These are phyloP conservation scores for Camelina sativa DNA, from an alignment of 345 rosid genomes.

Conservation along the genomic window DNA sequence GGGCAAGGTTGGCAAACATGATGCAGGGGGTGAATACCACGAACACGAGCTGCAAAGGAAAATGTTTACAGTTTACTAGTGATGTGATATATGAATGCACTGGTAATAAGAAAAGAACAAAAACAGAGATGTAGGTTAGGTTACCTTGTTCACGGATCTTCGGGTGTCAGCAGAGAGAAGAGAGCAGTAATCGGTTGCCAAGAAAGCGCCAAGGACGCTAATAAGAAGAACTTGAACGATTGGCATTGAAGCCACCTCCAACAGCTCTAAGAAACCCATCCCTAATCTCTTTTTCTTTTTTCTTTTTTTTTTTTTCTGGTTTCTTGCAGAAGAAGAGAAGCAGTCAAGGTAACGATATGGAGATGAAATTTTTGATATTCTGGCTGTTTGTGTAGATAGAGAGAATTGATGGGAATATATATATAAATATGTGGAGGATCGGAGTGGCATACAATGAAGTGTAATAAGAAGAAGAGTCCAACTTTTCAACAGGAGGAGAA, in stretches of 20 bases:
- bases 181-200: constrained; percentile 73
- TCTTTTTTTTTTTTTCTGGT: background rate
- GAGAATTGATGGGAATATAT: constrained; percentile 3
- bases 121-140: constrained; percentile 2
- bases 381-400: constrained; percentile 12
- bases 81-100: background rate
- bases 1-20: constrained; percentile 81
- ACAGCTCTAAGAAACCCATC: constrained; percentile 91
- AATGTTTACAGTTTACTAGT: background rate
- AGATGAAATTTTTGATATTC: constrained; percentile 14
- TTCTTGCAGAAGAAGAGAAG: constrained; percentile 33
- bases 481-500: constrained; percentile 37
- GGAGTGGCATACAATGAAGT: constrained; percentile 29
- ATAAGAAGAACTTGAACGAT: constrained; percentile 73
- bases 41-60: constrained; percentile 72
- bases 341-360: constrained; percentile 16
- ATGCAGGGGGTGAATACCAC: constrained; percentile 80
- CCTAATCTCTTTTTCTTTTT: background rate
- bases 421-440: constrained; percentile 7
- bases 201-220: constrained; percentile 76
- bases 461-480: constrained; percentile 13
- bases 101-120: background rate
- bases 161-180: constrained; percentile 69
- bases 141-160: constrained; percentile 81
- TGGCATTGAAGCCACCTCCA: constrained; percentile 92